Evolutionary conservation across 257 asterid genomes (phyloP).

Genomic region (Nicotiana obtusifolia): DNA sequence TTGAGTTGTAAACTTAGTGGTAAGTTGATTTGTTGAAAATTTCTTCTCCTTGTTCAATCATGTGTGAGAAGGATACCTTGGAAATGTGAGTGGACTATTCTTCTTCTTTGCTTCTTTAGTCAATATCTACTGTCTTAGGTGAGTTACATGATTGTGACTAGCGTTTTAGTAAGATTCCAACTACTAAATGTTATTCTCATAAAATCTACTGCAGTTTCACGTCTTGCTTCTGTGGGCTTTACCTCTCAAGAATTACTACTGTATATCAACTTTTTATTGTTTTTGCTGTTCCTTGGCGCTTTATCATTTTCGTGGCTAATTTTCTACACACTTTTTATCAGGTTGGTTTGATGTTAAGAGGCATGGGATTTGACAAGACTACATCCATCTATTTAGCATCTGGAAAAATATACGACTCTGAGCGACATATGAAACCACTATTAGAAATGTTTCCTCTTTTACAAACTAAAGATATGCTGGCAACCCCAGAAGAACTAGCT

Average conservation of each 20-base stretch:
- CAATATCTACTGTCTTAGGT: background rate
- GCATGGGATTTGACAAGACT: constrained; percentile 86
- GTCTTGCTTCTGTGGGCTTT: background rate
- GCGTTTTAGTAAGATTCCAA: background rate
- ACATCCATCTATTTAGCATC: constrained; percentile 94
- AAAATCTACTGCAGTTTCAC: background rate
- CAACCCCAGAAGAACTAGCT: constrained; percentile 75
- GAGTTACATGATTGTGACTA: background rate
- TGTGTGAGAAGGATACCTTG: background rate
- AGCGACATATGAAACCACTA: constrained; percentile 90
- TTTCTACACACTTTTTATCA: constrained; percentile 31
- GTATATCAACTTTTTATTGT: background rate
- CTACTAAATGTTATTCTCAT: background rate
- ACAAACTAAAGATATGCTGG: constrained; percentile 88
- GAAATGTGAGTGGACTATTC: constrained; percentile 4
- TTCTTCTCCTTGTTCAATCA: background rate
- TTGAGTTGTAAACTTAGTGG: background rate
- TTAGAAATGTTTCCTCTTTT: constrained; percentile 90
- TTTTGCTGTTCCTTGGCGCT: background rate
- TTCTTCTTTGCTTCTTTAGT: background rate
- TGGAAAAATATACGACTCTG: constrained; percentile 85
- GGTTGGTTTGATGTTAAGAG: constrained; percentile 99
- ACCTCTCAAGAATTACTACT: background rate
- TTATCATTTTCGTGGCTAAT: background rate
- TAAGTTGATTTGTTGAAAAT: background rate